Percentiles rank a stretch among this genome's conserved stretches.
Evolutionary conservation across 805 yeast species (phyloP).

Genomic region (Saturnispora quitensis): DNA sequence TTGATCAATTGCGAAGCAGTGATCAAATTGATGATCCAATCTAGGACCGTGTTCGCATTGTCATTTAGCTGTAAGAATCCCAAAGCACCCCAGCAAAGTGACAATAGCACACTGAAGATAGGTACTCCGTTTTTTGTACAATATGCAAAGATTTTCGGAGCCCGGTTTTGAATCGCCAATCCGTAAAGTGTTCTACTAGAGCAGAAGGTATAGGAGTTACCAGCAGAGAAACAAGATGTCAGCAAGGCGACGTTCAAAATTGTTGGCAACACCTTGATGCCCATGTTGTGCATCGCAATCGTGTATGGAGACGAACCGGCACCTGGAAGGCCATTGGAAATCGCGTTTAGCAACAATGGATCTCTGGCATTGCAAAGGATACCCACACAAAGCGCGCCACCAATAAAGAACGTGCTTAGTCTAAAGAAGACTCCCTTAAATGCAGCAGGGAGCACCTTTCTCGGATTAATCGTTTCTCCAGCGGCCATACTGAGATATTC

Average conservation of each 20-base stretch:
- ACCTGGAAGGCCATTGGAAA: conserved; percentile 30
- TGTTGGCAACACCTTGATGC: conserved; percentile 58
- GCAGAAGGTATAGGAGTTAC: conserved; percentile 69
- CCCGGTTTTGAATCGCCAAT: conserved; percentile 59
- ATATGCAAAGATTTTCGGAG: conserved; percentile 54
- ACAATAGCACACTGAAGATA: conserved; percentile 43
- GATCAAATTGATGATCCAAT: conserved; percentile 64
- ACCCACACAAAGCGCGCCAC: conserved; percentile 41
- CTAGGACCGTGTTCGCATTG: conserved; percentile 54
- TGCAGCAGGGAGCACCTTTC: conserved; percentile 37
- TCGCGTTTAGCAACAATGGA: conserved; percentile 27
- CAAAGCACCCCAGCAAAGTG: conserved; percentile 54
- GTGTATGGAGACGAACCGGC: conserved; percentile 66
- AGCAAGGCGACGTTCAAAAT: conserved; percentile 68
- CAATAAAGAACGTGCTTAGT: conserved; percentile 35
- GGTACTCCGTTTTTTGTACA: conserved; percentile 74
- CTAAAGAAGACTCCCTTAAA: conserved; percentile 37
- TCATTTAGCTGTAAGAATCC: conserved; percentile 58
- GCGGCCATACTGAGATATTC: conserved; percentile 40
- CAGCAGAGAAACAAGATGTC: conserved; percentile 72
- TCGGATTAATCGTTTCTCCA: conserved; percentile 36
- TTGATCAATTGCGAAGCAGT: conserved; percentile 62
- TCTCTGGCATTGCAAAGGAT: conserved; percentile 36
- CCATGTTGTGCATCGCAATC: conserved; percentile 62
- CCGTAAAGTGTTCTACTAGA: conserved; percentile 62